phyloP scores from a whole-genome alignment of 1,284 basidiomycete genomes.

The Trichosporon sp. region DNA sequence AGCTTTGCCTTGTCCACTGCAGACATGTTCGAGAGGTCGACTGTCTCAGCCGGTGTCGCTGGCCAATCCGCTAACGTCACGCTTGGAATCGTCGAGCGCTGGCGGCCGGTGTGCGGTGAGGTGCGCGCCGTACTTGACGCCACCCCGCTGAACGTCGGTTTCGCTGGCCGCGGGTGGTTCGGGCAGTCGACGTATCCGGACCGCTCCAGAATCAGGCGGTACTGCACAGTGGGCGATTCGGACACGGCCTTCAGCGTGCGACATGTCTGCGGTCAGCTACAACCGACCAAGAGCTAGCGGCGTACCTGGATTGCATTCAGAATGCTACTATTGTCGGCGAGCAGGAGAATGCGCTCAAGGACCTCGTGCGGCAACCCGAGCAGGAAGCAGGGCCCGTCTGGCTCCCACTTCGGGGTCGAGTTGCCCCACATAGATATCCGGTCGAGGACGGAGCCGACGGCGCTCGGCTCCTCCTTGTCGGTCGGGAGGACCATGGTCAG shows the following conservation, averaged over 20 bases:
- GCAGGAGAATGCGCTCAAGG: slow-evolving; percentile 20
- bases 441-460: slow-evolving; percentile 8
- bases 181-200: slow-evolving; percentile 24
- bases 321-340: not conserved
- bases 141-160: too few species aligned
- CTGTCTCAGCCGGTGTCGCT: slow-evolving; percentile 24
- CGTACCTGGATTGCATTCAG: slow-evolving; percentile 10
- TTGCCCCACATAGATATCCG: slow-evolving; percentile 5
- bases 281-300: not conserved
- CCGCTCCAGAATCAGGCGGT: slow-evolving; percentile 16
- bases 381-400: slow-evolving; percentile 7
- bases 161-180: not conserved
- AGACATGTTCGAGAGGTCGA: slow-evolving; percentile 28
- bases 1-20: slow-evolving; percentile 38
- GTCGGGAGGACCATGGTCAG: slow-evolving; percentile 17
- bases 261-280: slow-evolving; percentile 25
- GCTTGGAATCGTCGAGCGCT: slow-evolving; percentile 28
- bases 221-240: slow-evolving; percentile 20
- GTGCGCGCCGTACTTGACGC: not conserved
- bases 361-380: slow-evolving; percentile 23
- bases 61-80: slow-evolving; percentile 36
- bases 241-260: slow-evolving; percentile 2
- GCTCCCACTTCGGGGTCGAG: not conserved
- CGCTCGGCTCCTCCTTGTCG: slow-evolving; percentile 1
- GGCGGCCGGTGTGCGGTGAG: slow-evolving; percentile 35